Evolutionary conservation across 371 early-diverging fungal genomes (phyloP), one percentile per base, ranked within the genome.

Genomic region (Mortierella sp.): DNA sequence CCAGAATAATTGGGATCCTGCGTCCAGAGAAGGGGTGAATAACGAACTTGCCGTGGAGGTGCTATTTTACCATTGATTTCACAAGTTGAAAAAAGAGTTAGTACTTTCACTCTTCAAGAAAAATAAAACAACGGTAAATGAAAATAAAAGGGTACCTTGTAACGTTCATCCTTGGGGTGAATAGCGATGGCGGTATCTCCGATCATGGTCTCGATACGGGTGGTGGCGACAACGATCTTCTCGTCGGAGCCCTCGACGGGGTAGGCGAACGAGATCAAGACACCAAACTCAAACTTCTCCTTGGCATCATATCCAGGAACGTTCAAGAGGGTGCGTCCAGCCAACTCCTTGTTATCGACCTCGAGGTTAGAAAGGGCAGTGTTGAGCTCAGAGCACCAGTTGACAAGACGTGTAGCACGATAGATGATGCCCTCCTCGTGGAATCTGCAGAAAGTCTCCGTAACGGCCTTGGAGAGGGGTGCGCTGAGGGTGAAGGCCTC

Each of bases 121-220:
- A 51, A 51, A 18, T 4, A 21, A 51, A 21, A 3, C 51, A 14
- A 48, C 38, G 56, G 35, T 10, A 35, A 29, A 46, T 75, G 18
- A 29, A 38, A 32, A 75, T 41, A 14, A 27, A 18, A 32, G 4
- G 16, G 46, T 80, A 87, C 88, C 83, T 89, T 93, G 89, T 96
- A 96, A 65, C 97, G 95, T 77, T 90, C 88, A 83, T 97, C 97
- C 43, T 95, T 78, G 46, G 97, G 95, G 87, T 99, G 97, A 43
- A 99, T 96, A 75, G 99, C 99, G 88, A 99, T 91, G 43, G 99
- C 99, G 21, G 97, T 95, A 91, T 99, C 99, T 83, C 99, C 99
- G 70, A 99, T 91, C 97, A 99, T 99, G 74, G 99, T 99, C 90
- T 99, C 99, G 79, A 99, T 94, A 95, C 99, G 97, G 4, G 99